Percentiles rank a stretch among this genome's conserved stretches.
Evolutionary conservation across 2,329 filamentous ascomycete genomes (phyloP).

Genomic region (Alternaria triticimaculans): DNA sequence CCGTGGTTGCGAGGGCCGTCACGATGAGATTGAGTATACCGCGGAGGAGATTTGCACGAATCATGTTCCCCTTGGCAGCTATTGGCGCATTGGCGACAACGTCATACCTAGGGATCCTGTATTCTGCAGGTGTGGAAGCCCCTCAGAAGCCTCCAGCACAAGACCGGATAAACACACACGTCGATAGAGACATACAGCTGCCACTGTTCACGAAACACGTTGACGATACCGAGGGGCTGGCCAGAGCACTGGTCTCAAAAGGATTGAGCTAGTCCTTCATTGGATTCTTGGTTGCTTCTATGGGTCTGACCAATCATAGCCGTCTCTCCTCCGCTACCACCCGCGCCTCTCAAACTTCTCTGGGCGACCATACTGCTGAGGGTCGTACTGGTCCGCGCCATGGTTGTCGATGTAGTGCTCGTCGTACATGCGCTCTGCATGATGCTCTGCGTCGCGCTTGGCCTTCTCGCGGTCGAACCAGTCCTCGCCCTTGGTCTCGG

Average conservation of each 20-base stretch:
- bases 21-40: background rate
- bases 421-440: conserved; percentile 57
- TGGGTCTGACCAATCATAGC: conserved; percentile 2
- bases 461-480: conserved; percentile 57
- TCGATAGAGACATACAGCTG: background rate
- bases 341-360: conserved; percentile 36
- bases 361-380: conserved; percentile 50
- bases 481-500: conserved; percentile 63
- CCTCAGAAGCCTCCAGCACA: background rate
- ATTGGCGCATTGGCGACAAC: conserved; percentile 10
- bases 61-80: conserved; percentile 15
- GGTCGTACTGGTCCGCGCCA: conserved; percentile 55
- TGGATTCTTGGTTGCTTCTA: background rate
- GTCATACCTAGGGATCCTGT: conserved; percentile 5
- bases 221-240: background rate
- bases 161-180: background rate
- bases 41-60: conserved; percentile 8
- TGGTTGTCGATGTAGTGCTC: conserved; percentile 54
- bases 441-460: conserved; percentile 54
- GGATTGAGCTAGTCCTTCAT: background rate
- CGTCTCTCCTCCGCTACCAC: conserved; percentile 26
- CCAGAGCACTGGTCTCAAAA: background rate
- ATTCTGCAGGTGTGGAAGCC: background rate
- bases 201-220: background rate
- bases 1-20: conserved; percentile 3